Base-by-base conservation (phyloP, 306 rosid species). In the Vicia villosa region DNA sequence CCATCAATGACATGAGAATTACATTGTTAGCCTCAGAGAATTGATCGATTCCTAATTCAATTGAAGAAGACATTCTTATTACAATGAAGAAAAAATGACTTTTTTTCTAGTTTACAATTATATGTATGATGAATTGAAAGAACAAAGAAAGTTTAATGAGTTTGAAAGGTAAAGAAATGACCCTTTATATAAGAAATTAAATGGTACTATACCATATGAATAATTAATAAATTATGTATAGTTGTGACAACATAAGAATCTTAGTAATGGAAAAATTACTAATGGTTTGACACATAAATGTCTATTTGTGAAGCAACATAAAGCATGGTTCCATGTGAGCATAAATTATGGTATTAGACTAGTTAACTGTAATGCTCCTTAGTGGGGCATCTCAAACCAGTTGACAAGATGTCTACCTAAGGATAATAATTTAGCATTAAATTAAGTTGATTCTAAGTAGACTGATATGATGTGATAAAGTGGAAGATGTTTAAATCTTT, bases 1-100 rank as follows among this genome's bases (percentile, higher is more conserved):
- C 85, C 77, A 82, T 43, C 16, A 84, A 41, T 20, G 79, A 69
- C 87, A 66, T 72, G 47, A 84, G 76, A 75, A 84, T 59, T 15
- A 74, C 74, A 54, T 38, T 71, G 57, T 77, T 60, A 15, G 77
- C 76, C 36, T 80, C 81, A 0, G 77, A 76, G 36, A 64, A 68
- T 57, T 76, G 30, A 51, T 17, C 81, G 52, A 70, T n/a, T 10
- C 20, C 78, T 13, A 14, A 6, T 62, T 70, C 80, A 37, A 64
- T 9, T 21, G 68, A 54, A 36, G 69, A 72, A 54, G 85, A 57
- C 79, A 81, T 79, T 66, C 6, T 68, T 24, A 59, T 49, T 56
- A 12, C 19, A 28, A 54, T 10, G 36, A 50, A 24, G 21, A 34
- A 42, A 68, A 13, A 28, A 16, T 10, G 43, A 54, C 14, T 42